Conservation (phyloP, 805 yeast species). For the Wickerhamiella galacta region DNA sequence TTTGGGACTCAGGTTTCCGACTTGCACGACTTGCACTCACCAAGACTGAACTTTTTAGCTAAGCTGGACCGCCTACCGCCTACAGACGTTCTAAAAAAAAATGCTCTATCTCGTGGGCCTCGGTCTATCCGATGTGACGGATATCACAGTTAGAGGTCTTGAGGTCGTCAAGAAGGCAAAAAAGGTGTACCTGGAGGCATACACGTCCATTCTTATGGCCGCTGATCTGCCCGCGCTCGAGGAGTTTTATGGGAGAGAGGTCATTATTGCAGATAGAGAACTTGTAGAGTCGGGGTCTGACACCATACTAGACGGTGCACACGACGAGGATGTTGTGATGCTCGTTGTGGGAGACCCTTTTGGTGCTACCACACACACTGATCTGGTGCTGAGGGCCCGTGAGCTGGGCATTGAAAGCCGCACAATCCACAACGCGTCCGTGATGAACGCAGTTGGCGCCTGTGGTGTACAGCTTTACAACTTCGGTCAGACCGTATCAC, state of each 20-base stretch:
- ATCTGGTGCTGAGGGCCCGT: constrained; percentile 78
- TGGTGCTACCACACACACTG: constrained; percentile 97
- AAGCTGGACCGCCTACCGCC: not conserved
- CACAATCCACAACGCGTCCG: constrained; percentile 85
- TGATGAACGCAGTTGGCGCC: constrained; percentile 97
- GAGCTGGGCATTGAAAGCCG: constrained; percentile 65
- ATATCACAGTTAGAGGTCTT: constrained; percentile 87
- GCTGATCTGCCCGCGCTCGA: constrained; percentile 64
- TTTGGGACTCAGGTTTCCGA: no score
- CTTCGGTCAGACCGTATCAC: constrained; percentile 93
- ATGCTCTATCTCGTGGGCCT: constrained; percentile 88
- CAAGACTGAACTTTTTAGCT: no score
- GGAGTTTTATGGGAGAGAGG: constrained; percentile 67
- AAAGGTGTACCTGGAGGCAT: constrained; percentile 88
- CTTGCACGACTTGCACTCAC: no score
- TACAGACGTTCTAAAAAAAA: not conserved
- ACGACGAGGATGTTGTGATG: constrained; percentile 74
- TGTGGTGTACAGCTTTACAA: constrained; percentile 90
- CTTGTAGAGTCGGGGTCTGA: constrained; percentile 84
- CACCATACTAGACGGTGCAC: constrained; percentile 58
- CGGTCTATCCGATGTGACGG: constrained; percentile 76
- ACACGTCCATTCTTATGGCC: constrained; percentile 89
- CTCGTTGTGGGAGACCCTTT: constrained; percentile 95
- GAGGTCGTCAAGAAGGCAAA: constrained; percentile 69
- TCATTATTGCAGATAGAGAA: constrained; percentile 85